Evolutionary conservation across 1,284 basidiomycete genomes (phyloP), one percentile per base, ranked within the genome.

Genomic region (Apiotrichum gamsii): DNA sequence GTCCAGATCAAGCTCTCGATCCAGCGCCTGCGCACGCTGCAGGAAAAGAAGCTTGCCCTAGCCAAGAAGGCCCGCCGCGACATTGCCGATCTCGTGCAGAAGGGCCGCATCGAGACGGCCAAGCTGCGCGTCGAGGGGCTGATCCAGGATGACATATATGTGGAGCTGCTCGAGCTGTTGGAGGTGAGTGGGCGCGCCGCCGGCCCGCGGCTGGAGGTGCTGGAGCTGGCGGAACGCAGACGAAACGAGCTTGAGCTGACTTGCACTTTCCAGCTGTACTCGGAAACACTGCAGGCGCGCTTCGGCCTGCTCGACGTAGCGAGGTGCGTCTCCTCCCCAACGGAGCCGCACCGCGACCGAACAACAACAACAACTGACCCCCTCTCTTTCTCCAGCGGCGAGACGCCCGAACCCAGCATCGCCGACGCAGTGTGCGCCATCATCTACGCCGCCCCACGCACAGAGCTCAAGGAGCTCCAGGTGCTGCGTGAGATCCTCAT

Each of bases 1-100:
- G 67, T 70, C 43, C 69, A 70, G 40, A 64, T 70, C 49, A 59
- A 60, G 54, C 80, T 96, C 39, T 87, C 90, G 3, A 85, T 94
- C 24, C 91, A 97, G 71, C 83, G 93, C 6, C 76, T 95, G 43
- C 80, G 88, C 43, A 90, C 86, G 28, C 75, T 95, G 3, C 89
- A 94, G 64, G 87, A 91, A 74, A 96, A 96, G 80, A 91, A 87
- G 74, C 82, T 85, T 56, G 90, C 91, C 0, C 82, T 95, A 51
- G 90, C 90, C 0, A 96, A 96, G 74, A 78, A 54, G 49, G 58
- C 65, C 1, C 51, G 72, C 11, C 57, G 72, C 29, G 71, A 73
- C 45, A 74, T 74, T 25, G 72, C 72, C n/a, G 72, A 74, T 47
- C 51, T 74, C 5, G 51, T 74, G 3, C 49, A 50, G n/a, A 71